A percentile compares a stretch with the other conserved stretches of the same genome.
phyloP scores from a whole-genome alignment of 169 alveolate species.

The Neospora caninum region DNA sequence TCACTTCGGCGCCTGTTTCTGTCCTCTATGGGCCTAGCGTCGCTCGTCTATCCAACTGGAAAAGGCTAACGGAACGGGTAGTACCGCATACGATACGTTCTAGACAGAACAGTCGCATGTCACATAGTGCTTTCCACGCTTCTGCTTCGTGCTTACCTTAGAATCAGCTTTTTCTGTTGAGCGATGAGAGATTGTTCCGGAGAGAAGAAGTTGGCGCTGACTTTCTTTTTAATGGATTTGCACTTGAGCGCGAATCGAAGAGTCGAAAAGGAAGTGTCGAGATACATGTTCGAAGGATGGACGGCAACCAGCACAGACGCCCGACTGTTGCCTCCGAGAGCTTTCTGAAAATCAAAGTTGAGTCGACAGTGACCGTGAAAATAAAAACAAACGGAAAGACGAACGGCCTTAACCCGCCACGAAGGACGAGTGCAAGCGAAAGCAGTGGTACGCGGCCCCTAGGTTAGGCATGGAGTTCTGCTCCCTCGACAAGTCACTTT shows the following conservation, averaged over 20 bases:
- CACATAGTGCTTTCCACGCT: no score
- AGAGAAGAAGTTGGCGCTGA: conserved; percentile 73
- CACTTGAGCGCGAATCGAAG: conserved; percentile 81
- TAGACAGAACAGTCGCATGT: no score
- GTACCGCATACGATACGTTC: no score
- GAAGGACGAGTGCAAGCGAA: no score
- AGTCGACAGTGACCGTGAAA: not conserved
- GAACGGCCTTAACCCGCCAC: no score
- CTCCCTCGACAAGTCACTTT: not conserved
- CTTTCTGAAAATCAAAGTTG: conserved; percentile 44
- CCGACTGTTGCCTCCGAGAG: conserved; percentile 81
- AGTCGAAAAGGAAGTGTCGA: conserved; percentile 79
- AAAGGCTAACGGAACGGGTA: no score
- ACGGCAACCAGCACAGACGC: conserved; percentile 82
- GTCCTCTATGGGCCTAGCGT: no score
- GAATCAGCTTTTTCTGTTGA: conserved; percentile 80
- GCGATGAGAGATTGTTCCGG: conserved; percentile 83
- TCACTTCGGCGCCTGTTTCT: no score
- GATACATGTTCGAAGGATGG: conserved; percentile 78
- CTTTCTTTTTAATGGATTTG: conserved; percentile 73
- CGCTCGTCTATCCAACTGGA: no score
- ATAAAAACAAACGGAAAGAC: not conserved
- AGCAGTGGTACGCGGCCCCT: no score
- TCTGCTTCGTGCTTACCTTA: conserved; percentile 45
- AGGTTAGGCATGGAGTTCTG: no score